Base-by-base conservation (phyloP, 805 yeast species). In the Candida manassasensis region DNA sequence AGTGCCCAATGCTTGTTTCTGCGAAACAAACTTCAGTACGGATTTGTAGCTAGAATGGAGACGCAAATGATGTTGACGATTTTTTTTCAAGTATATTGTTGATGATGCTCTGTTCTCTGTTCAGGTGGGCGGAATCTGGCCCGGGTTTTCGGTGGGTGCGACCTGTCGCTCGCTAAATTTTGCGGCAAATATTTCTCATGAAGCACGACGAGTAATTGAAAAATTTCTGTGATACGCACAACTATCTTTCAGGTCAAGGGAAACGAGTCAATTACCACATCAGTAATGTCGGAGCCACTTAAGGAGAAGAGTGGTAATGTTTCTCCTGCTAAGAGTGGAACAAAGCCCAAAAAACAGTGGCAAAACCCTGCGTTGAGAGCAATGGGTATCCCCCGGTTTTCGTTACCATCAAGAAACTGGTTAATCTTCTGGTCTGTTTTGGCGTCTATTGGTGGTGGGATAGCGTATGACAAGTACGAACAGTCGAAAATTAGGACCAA, bases 401-500 rank as follows among this genome's bases (percentile, higher is more conserved):
- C 81, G 25, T 63, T 93, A 10, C 98, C 98, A 0, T 81, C 95
- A 0, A 70, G 96, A 43, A 93, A 90, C 63, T 90, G 97, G 98
- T 59, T 76, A 67, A 84, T 88, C 24, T 93, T 93, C 59, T 83
- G 95, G 84, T 53, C 80, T 0, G 76, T 84, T 6, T 55, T 84
- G 2, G 77, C 80, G 1, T 61, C 71, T 2, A 61, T 83, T 24
- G 69, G 84, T 2, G 90, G 95, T n/a, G 86, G 90, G 9, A 71
- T 79, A 19, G 72, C 72, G 11, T 88, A 86, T 60, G 98, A 93
- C 59, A 80, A 81, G 45, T 67, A 74, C 40, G 73, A 86, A 55
- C 93, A 88, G 46, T 72, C 71, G 30, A 70, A 74, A 43, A 70
- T 83, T 17, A 63, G 96, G 27, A 61, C 70, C 28, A 67, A 72